Evolutionary conservation across 2,329 filamentous ascomycete species (phyloP).

Genomic region (Didymella lethalis): DNA sequence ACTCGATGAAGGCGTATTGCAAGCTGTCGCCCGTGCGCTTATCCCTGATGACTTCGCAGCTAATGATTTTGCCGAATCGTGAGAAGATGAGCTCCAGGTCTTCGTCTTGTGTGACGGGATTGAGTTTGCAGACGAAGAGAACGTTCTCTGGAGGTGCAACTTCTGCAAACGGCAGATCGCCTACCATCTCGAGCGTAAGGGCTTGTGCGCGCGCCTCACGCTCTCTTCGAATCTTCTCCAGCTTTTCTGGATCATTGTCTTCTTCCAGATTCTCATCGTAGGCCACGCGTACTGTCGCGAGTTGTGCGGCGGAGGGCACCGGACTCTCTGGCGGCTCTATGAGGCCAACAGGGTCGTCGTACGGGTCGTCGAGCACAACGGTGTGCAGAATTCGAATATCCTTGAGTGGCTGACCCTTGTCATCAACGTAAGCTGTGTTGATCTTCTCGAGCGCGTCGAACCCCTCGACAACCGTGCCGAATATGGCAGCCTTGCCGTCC

Average conservation of each 20-base stretch:
- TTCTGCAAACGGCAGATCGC: constrained; percentile 95
- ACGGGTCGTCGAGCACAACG: constrained; percentile 90
- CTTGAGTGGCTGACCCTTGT: constrained; percentile 84
- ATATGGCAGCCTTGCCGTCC: constrained; percentile 92
- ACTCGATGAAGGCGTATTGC: constrained; percentile 98
- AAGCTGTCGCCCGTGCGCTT: constrained; percentile 92
- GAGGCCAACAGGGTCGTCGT: constrained; percentile 79
- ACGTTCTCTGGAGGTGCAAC: constrained; percentile 97
- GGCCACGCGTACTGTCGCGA: constrained; percentile 89
- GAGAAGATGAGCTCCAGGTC: constrained; percentile 96
- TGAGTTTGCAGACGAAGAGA: constrained; percentile 97
- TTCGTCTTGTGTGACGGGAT: constrained; percentile 93
- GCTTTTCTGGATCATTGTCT: constrained; percentile 79
- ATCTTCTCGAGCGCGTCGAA: constrained; percentile 95
- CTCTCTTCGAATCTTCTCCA: constrained; percentile 82
- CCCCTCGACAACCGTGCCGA: constrained; percentile 93
- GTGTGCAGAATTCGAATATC: constrained; percentile 96
- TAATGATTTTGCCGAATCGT: constrained; percentile 92
- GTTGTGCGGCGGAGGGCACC: constrained; percentile 80
- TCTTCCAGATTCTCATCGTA: constrained; percentile 85
- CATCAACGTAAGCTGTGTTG: constrained; percentile 87
- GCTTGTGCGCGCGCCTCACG: constrained; percentile 93
- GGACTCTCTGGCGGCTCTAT: constrained; percentile 82
- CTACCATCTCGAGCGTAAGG: constrained; percentile 95
- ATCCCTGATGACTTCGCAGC: constrained; percentile 95